phyloP scores from a whole-genome alignment of 257 asterid genomes.

The Plectranthus barbatus region DNA sequence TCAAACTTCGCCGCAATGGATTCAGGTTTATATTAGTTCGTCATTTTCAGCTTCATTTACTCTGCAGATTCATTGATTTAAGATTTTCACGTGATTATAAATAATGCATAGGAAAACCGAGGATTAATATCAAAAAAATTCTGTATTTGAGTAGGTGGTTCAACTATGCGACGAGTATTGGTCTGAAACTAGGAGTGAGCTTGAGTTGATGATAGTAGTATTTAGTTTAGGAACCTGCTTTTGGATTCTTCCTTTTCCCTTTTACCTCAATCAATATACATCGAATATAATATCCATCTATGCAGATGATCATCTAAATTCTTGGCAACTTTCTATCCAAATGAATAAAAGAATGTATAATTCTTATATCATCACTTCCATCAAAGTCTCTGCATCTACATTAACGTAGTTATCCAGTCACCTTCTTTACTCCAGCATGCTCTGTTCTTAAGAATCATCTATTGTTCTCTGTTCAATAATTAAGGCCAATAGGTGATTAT shows the following conservation, averaged over 20 bases:
- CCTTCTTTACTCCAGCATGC: no score
- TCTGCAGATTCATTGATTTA: background rate
- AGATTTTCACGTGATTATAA: background rate
- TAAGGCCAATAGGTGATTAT: background rate
- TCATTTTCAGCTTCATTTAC: background rate
- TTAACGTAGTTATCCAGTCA: background rate
- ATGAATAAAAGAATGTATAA: background rate
- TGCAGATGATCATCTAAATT: background rate
- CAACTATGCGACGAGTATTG: background rate
- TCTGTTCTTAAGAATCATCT: background rate
- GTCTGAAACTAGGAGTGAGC: background rate
- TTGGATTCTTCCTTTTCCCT: background rate
- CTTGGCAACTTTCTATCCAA: background rate
- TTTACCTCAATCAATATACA: background rate
- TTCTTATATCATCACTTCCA: background rate
- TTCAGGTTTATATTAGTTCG: constrained; percentile 51
- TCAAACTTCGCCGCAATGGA: constrained; percentile 46
- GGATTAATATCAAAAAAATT: background rate
- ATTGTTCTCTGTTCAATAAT: background rate
- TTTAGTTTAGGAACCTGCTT: background rate
- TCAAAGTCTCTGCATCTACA: background rate
- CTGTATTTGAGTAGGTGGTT: background rate
- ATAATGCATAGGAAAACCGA: background rate
- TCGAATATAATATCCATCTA: background rate
- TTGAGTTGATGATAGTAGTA: background rate